These are phyloP conservation scores for Plasmodium cynomolgi DNA, from an alignment of 169 alveolate genomes.

Conservation along the genomic window DNA sequence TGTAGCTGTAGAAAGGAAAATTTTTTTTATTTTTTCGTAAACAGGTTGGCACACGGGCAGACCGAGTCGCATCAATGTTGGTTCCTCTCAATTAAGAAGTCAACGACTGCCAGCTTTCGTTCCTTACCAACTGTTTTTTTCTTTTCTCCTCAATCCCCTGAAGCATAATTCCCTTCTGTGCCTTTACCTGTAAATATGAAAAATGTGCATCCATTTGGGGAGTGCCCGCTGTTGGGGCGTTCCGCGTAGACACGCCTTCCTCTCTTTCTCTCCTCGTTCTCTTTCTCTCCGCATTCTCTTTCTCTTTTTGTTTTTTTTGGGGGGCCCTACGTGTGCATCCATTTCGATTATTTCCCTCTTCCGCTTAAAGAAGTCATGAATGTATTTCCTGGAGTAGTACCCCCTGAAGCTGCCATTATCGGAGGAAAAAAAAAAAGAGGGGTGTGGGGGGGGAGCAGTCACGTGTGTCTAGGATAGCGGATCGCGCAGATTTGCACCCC, in stretches of 20 bases:
- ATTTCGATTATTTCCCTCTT: slow-evolving; percentile 52
- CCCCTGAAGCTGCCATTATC: slow-evolving; percentile 40
- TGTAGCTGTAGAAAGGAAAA: neutral
- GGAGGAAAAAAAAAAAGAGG: neutral
- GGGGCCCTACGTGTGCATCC: slow-evolving; percentile 17
- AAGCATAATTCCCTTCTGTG: slow-evolving; percentile 6
- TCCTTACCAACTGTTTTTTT: slow-evolving; percentile 39
- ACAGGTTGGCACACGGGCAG: neutral
- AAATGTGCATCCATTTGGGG: neutral
- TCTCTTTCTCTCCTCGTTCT: neutral
- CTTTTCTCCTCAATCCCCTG: slow-evolving; percentile 36
- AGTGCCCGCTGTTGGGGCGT: neutral
- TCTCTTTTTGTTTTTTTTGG: neutral
- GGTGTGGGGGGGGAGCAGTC: neutral
- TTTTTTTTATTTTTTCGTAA: neutral
- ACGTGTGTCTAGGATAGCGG: neutral
- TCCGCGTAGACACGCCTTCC: neutral
- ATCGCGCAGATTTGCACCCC: neutral
- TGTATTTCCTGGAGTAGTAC: slow-evolving; percentile 60
- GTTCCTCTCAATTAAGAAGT: neutral
- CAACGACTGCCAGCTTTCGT: neutral
- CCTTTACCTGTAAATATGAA: slow-evolving; percentile 43
- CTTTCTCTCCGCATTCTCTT: neutral
- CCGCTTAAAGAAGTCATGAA: slow-evolving; percentile 66
- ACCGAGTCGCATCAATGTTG: neutral